Base-by-base conservation (phyloP, 2,329 filamentous ascomycete species). In the Colletotrichum higginsianum region DNA sequence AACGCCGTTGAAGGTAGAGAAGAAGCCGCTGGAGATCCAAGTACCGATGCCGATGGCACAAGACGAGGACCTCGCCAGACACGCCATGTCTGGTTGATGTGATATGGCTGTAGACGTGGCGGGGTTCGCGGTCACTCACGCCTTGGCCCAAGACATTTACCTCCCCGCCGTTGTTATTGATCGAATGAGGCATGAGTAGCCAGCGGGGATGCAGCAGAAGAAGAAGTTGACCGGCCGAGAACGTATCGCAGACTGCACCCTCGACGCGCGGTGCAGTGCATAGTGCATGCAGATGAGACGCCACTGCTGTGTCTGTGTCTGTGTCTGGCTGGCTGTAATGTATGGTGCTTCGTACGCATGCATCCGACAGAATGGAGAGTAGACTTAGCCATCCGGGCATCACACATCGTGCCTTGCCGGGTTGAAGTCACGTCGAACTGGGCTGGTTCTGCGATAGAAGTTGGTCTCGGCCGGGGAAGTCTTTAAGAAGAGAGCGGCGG, bases 401-500 rank as follows among this genome's bases (percentile, higher is more conserved):
- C 50, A 23, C 50, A 46, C 66, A 47, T n/a, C 40, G 38, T 52
- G 30, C 30, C 30, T 38, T n/a, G 44, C 21, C 62, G 40, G 62
- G 26, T 58, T 13, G n/a, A 15, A 21, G 38, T 46, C 30, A 40
- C 18, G 18, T 15, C 53, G 46, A 18, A n/a, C n/a, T 44, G 38
- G 56, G 13, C 15, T 21, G 46, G 23, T 11, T 16, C 1, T 30
- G 30, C 7, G 30, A 30, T 30, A 9, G 30, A 30, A 30, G 30
- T 30, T 30, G 30, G 30, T 30, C 30, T 30, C 4, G 40, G 46
- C 23, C 6, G 44, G 58, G 18, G 15, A 38, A 50, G n/a, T 15
- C 8, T 18, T 58, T 61, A 26, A 61, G 46, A 57, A 38, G 42
- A 40, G 35, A 30, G 63, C 64, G 63, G 64, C 47, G 63, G 67